A percentile compares a stretch with the other conserved stretches of the same genome.
These are phyloP conservation scores for Tricholoma terreum DNA, from an alignment of 768 basidiomycete genomes.

Conservation along the genomic window DNA sequence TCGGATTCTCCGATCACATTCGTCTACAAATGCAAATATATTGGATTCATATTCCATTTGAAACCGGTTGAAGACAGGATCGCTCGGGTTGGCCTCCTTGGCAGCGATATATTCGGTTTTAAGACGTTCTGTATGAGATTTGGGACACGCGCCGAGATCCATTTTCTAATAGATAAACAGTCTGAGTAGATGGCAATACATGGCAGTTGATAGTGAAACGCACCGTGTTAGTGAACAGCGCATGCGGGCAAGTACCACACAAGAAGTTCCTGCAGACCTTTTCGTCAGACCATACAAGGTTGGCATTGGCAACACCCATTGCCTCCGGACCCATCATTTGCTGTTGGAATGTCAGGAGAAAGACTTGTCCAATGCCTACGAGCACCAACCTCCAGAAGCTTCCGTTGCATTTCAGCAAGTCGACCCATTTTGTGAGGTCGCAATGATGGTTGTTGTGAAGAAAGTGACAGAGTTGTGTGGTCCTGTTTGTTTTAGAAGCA, in stretches of 20 bases:
- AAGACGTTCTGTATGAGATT: constrained; percentile 91
- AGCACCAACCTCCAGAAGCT: constrained; percentile 59
- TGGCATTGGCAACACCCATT: constrained; percentile 93
- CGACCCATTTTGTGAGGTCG: constrained; percentile 68
- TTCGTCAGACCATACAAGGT: constrained; percentile 91
- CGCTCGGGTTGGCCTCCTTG: constrained; percentile 68
- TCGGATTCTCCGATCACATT: constrained; percentile 95
- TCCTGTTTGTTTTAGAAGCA: constrained; percentile 13
- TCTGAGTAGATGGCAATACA: constrained; percentile 1
- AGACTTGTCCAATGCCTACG: constrained; percentile 35
- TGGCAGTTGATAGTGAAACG: constrained; percentile 26
- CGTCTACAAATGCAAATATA: constrained; percentile 95
- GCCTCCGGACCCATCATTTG: constrained; percentile 99
- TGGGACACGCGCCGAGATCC: constrained; percentile 97
- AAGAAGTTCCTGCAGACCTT: constrained; percentile 99
- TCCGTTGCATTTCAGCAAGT: constrained; percentile 96
- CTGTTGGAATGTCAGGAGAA: constrained; percentile 42
- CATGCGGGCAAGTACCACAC: constrained; percentile 98
- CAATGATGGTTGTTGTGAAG: constrained; percentile 21
- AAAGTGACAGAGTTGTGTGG: constrained; percentile 8
- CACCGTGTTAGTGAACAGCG: constrained; percentile 97
- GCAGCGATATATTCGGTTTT: constrained; percentile 87
- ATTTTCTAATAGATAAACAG: constrained; percentile 71
- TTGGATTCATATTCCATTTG: constrained; percentile 96
- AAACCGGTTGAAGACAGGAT: constrained; percentile 83